These are phyloP conservation scores for Sextonia rubra DNA, from an alignment of 164 flowering plant genomes.

Conservation along the genomic window DNA sequence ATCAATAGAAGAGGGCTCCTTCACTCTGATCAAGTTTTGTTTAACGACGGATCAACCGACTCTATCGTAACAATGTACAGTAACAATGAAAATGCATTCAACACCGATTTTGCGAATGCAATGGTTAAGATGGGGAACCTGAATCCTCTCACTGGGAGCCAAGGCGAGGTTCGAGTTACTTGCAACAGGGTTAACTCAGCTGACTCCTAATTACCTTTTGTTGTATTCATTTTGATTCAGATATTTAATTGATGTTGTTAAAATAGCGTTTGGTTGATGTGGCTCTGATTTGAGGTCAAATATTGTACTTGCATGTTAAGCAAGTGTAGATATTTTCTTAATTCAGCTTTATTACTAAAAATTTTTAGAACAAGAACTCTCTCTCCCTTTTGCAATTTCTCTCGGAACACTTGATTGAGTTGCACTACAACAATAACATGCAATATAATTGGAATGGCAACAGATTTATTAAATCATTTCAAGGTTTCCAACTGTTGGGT, in stretches of 20 bases:
- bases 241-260: neutral
- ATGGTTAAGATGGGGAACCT: conserved; percentile 34
- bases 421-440: too few relatives aligned
- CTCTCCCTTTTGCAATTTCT: neutral
- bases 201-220: neutral
- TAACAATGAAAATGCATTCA: conserved; percentile 9
- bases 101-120: conserved; percentile 26
- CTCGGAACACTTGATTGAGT: neutral
- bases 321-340: neutral
- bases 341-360: neutral
- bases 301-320: neutral
- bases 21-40: conserved; percentile 35
- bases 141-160: conserved; percentile 21
- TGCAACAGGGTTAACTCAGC: conserved; percentile 17
- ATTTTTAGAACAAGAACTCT: neutral
- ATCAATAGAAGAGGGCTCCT: conserved; percentile 28
- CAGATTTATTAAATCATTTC: too few relatives aligned
- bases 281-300: neutral
- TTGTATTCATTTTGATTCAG: neutral
- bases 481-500: too few relatives aligned
- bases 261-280: neutral
- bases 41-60: conserved; percentile 24
- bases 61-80: conserved; percentile 15
- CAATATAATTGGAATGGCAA: too few relatives aligned
- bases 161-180: conserved; percentile 18